Base-by-base conservation (phyloP, 2,329 filamentous ascomycete genomes). In the Stachybotrys chartarum region DNA sequence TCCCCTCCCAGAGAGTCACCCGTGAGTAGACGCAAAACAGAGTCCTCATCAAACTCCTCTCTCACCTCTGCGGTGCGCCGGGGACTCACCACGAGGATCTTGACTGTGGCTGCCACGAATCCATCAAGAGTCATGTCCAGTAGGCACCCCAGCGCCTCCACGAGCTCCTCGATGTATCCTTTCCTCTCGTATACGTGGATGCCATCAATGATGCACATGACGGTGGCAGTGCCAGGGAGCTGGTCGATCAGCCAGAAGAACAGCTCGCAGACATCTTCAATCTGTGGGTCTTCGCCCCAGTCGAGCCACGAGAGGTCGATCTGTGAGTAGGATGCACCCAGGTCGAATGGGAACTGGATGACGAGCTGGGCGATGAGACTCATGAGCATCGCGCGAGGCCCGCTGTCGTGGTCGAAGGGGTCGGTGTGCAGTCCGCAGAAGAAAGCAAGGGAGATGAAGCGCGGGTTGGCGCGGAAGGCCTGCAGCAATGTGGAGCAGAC, bases 391-490 rank as follows among this genome's bases (percentile, higher is more conserved):
- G 49, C 49, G 49, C 17, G 49, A 16, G 18, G 18, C 30, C 49
- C 49, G 18, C 18, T 51, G 49, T 51, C 18, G 49, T 35, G 17
- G 49, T 35, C 49, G 30, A 30, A 51, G 49, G 49, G 49, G 30
- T 51, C 49, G 18, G 17, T 35, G 49, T 51, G 49, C 49, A 51
- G 49, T 32, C 49, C 49, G 30, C 49, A 51, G 49, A 51, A 51
- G 49, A 51, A 51, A 16, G 17, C 30, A 30, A 51, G 49, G 49
- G 49, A 30, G 18, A 51, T 30, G 49, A 51, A 51, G 30, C 49
- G 49, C 49, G 49, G 49, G 39, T 44, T 44, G 39, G 39, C 39
- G 39, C 39, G 39, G 39, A 44, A 44, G 39, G 39, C 39, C 39
- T 44, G 39, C 39, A 44, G 39, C 39, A 44, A 44, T 44, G 39